Evolutionary conservation across 202 grass and related monocot species (phyloP).

Genomic region (Eragrostis tef): DNA sequence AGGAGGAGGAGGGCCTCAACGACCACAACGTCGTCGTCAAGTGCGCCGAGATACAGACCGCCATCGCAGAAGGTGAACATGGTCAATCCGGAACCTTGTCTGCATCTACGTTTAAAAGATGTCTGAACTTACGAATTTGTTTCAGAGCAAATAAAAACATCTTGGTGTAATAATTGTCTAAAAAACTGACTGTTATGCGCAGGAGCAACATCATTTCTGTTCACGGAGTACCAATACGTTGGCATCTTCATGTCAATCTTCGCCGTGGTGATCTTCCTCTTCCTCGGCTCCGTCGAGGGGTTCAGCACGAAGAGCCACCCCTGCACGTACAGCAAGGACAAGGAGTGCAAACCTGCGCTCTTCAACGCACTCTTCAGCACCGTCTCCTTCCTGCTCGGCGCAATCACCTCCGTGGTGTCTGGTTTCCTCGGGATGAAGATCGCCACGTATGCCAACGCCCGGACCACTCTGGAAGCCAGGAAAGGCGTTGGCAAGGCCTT

Average conservation of each 20-base stretch:
- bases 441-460: conserved; percentile 74
- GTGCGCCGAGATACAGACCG: conserved; percentile 70
- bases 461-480: conserved; percentile 69
- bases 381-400: conserved; percentile 65
- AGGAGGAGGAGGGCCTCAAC: conserved; percentile 78
- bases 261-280: conserved; percentile 70
- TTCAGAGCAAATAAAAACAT: not conserved
- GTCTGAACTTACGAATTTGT: not conserved
- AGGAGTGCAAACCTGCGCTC: conserved; percentile 67
- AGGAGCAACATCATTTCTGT: conserved; percentile 74
- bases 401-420: conserved; percentile 65
- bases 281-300: conserved; percentile 77
- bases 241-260: conserved; percentile 75
- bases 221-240: conserved; percentile 70
- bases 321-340: conserved; percentile 67
- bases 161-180: too few relatives aligned
- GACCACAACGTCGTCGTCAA: conserved; percentile 64
- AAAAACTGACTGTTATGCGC: not conserved
- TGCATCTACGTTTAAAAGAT: not conserved
- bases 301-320: conserved; percentile 65
- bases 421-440: conserved; percentile 84
- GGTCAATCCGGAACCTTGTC: not conserved
- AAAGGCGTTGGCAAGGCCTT: conserved; percentile 73
- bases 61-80: conserved; percentile 67
- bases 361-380: conserved; percentile 77